Base-by-base conservation (phyloP, 2,329 filamentous ascomycete species). In the Pyrenophora graminea region DNA sequence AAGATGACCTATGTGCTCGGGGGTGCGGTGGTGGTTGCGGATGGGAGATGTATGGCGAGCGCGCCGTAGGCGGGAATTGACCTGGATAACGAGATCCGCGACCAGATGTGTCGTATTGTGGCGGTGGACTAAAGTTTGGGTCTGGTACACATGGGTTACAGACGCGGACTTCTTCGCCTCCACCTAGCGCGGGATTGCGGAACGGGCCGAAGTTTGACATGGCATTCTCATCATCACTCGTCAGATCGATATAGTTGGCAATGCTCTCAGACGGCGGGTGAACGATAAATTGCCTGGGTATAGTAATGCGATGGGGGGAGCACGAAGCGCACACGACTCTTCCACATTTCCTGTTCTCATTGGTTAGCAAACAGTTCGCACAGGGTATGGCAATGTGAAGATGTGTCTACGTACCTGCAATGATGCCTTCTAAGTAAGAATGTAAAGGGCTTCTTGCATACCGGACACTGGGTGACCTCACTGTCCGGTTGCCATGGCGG, bases 291-390 rank as follows among this genome's bases (percentile, higher is more conserved):
- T 94, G 90, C 59, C 92, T 84, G 1, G 93, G 93, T 57, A 97
- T 97, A 3, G 90, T 96, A 68, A 97, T 97, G 55, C 91, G 85
- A 73, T 97, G 93, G 3, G 93, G 93, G 2, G 93, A 97, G 76
- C 93, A 97, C 17, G 85, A 81, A 51, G 87, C 86, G 74, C 93
- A 97, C 19, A 97, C 93, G 7, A 97, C 92, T 55, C 91, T 82
- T 39, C 93, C 93, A 70, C 93, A 97, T 82, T 96, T 97, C 61
- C 87, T 89, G 39, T 48, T 15, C 18, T 23, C 9, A 13, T 3
- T 6, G 5, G 40, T 55, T 15, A 55, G 52, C n/a, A 32, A 4
- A 4, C 13, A 12, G 12, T 41, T 33, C 30, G 17, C 12, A 18
- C 30, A 13, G 13, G 13, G 13, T 17, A 18, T 8, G 5, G 23